Evolutionary conservation across 345 rosid species (phyloP).

Genomic region (Theobroma cacao): DNA sequence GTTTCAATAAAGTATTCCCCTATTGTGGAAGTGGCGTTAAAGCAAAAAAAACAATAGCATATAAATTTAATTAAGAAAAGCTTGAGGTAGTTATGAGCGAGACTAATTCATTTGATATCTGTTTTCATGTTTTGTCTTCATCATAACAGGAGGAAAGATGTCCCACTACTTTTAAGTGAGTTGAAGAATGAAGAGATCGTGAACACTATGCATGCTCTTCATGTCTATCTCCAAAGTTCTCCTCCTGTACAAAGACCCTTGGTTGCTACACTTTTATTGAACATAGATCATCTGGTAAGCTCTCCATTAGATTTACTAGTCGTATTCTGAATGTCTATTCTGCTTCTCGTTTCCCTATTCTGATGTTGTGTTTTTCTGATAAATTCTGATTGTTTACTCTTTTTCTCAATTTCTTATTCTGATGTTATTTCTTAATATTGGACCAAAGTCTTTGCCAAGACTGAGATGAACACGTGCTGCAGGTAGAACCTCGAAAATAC

Average conservation of each 20-base stretch:
- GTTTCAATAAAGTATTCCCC: neutral
- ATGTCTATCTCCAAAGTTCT: conserved; percentile 42
- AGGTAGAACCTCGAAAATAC: conserved; percentile 47
- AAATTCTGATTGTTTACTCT: neutral
- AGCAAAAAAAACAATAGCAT: neutral
- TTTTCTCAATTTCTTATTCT: neutral
- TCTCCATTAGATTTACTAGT: neutral
- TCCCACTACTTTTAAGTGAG: conserved; percentile 26
- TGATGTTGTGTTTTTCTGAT: neutral
- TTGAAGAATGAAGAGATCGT: conserved; percentile 37
- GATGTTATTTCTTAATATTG: neutral
- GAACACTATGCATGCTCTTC: conserved; percentile 41
- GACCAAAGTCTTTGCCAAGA: neutral
- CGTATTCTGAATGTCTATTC: neutral
- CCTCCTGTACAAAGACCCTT: conserved; percentile 38
- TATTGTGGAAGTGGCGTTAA: neutral
- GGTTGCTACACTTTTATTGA: conserved; percentile 47
- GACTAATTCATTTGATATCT: neutral
- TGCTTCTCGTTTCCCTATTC: neutral
- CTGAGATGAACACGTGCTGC: conserved; percentile 15
- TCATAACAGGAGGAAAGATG: conserved; percentile 42
- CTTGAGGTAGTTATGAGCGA: neutral
- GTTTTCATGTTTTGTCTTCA: neutral
- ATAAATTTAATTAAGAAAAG: neutral
- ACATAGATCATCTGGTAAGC: conserved; percentile 49